phyloP scores from a whole-genome alignment of 2,329 filamentous ascomycete species.

The Neonectria neomacrospora region DNA sequence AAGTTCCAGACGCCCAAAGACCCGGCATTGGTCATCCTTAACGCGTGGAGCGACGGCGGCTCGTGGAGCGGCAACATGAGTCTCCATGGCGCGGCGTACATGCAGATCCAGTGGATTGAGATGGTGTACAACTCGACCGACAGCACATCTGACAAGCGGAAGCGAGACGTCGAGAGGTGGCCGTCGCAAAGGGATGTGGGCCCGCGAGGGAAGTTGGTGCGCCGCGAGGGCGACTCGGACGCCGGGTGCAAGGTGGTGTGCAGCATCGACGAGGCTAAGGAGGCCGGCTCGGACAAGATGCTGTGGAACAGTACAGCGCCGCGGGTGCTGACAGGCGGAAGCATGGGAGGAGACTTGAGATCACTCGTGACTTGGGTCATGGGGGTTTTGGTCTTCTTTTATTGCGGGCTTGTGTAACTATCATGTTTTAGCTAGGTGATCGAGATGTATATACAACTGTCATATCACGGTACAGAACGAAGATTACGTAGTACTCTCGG shows the following conservation, averaged over 20 bases:
- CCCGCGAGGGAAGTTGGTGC: slow-evolving; percentile 49
- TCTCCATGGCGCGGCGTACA: slow-evolving; percentile 58
- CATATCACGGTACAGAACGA: slow-evolving; percentile 13
- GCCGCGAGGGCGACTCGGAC: slow-evolving; percentile 39
- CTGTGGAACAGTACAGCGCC: slow-evolving; percentile 43
- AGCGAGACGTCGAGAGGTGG: slow-evolving; percentile 13
- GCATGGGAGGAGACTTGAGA: neutral
- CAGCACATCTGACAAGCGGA: neutral
- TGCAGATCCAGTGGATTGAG: slow-evolving; percentile 73
- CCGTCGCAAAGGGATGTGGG: slow-evolving; percentile 23
- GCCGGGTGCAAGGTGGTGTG: slow-evolving; percentile 45
- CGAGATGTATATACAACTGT: neutral
- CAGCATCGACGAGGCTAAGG: slow-evolving; percentile 49
- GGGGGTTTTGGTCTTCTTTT: neutral
- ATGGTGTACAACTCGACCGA: slow-evolving; percentile 63
- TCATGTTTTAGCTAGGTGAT: neutral
- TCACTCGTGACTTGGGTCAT: slow-evolving; percentile 10
- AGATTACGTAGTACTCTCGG: neutral
- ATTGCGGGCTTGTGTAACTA: neutral
- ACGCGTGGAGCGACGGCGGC: slow-evolving; percentile 71
- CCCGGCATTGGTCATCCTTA: slow-evolving; percentile 64
- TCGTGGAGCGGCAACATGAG: slow-evolving; percentile 70
- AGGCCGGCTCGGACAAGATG: slow-evolving; percentile 38
- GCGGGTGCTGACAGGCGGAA: neutral
- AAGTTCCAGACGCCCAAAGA: slow-evolving; percentile 66